Conservation (phyloP, 805 yeast genomes). For the Ogataea saltuana region DNA sequence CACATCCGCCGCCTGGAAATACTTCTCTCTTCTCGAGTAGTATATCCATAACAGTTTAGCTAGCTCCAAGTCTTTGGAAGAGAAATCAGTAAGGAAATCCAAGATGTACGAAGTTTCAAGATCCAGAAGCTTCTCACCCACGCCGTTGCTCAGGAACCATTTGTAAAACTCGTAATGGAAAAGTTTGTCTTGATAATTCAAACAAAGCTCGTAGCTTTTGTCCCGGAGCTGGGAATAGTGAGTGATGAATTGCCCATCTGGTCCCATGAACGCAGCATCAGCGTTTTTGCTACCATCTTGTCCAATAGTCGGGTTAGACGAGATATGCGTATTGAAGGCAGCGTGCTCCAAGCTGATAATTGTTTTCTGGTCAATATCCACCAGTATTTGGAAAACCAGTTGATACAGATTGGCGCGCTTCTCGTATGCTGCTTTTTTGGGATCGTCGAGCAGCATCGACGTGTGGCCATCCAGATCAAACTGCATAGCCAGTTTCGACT, state of each 20-base stretch:
- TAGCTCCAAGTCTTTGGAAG: constrained; percentile 63
- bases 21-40: constrained; percentile 78
- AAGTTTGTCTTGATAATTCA: constrained; percentile 72
- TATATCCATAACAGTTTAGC: constrained; percentile 88
- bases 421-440: constrained; percentile 49
- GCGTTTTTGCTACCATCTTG: constrained; percentile 7
- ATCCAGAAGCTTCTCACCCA: constrained; percentile 73
- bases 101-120: constrained; percentile 80
- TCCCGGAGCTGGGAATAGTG: constrained; percentile 64
- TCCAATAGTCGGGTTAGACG: constrained; percentile 18
- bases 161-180: constrained; percentile 92
- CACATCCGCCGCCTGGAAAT: constrained; percentile 81
- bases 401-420: constrained; percentile 64
- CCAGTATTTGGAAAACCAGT: constrained; percentile 71
- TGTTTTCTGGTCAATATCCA: constrained; percentile 67
- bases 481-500: constrained; percentile 57
- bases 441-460: constrained; percentile 42
- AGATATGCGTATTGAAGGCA: constrained; percentile 15
- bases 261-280: constrained; percentile 28
- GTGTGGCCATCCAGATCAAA: constrained; percentile 45
- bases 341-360: constrained; percentile 41
- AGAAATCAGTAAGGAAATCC: constrained; percentile 70
- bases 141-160: constrained; percentile 82
- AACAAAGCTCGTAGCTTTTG: constrained; percentile 70
- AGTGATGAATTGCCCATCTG: constrained; percentile 40